Base-by-base conservation (phyloP, 805 yeast species). In the Saccharomycopsis fermentans region DNA sequence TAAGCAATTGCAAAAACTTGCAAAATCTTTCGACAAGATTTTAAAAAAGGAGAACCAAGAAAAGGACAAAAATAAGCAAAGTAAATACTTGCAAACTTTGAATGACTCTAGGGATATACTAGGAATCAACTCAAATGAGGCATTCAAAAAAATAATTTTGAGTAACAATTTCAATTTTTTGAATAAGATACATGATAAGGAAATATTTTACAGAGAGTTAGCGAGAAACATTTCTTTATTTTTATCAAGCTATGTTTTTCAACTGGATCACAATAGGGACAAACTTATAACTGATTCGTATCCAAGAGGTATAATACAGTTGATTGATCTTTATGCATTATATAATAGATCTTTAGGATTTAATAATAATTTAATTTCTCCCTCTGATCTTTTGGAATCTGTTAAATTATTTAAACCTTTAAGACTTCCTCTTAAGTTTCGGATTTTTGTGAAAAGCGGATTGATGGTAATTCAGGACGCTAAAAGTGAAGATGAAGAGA, bases 341-440 rank as follows among this genome's bases (percentile, higher is more conserved):
- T 86, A 82, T 70, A 86, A 86, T 63, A 74, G 86, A 60, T 77
- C 85, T 0, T 75, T 87, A 63, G 82, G 89, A 6, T 73, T 81
- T 29, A 86, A 86, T 1, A 75, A 81, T 8, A 85, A 84, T 54
- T 74, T 90, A 47, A 78, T 91, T 0, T 77, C 88, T 1, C 88
- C 97, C 0, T 70, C 70, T 26, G 95, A 89, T 63, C 72, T 92
- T 55, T 75, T 71, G 55, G 79, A 78, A 52, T 83, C 96, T 0
- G 77, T 89, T 57, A 75, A 74, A 29, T 67, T 75, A 14, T 82
- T 90, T 65, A 82, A 79, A 6, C 65, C 65, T 6, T 71, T 90
- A 51, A 74, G 79, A 6, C 71, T 92, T 16, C 90, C 92, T 0
- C 69, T 86, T 34, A 66, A 70, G 2, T 62, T 78, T 58, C 73